These are phyloP conservation scores for Nannochloris sp. DNA, from an alignment of 139 green algal genomes.

Conservation along the genomic window DNA sequence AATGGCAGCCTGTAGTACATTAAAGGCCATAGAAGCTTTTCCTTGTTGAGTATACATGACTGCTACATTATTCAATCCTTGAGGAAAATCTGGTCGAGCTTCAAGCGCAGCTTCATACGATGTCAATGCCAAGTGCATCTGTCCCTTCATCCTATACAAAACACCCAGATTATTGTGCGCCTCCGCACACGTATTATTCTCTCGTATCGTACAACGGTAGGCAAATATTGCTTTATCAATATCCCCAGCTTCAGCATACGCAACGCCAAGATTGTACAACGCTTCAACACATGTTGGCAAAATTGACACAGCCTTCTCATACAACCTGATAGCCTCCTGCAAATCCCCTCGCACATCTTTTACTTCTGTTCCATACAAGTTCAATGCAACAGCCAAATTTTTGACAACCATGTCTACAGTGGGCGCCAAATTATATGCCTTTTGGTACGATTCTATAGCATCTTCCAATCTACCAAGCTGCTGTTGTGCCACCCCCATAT, in stretches of 20 bases:
- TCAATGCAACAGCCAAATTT: conserved; percentile 84
- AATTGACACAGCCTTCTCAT: conserved; percentile 57
- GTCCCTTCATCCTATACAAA: conserved; percentile 57
- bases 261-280: conserved; percentile 93
- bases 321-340: conserved; percentile 38
- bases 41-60: conserved; percentile 83
- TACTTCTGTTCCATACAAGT: conserved; percentile 56
- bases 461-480: conserved; percentile 53
- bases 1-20: conserved; percentile 71
- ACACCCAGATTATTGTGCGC: conserved; percentile 90
- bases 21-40: conserved; percentile 58
- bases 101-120: conserved; percentile 48
- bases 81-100: conserved; percentile 40
- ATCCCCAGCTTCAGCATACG: conserved; percentile 50
- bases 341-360: conserved; percentile 30
- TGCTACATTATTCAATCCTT: conserved; percentile 89
- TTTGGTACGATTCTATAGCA: conserved; percentile 73
- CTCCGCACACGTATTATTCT: conserved; percentile 73
- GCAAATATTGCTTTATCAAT: conserved; percentile 78
- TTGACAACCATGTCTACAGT: conserved; percentile 36
- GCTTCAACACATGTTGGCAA: conserved; percentile 63
- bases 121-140: conserved; percentile 53
- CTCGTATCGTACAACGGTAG: conserved; percentile 73
- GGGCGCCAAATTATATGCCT: conserved; percentile 50
- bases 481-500: conserved; percentile 77